Evolutionary conservation across 2,329 filamentous ascomycete genomes (phyloP).

Genomic region (Aspergillus sp.): DNA sequence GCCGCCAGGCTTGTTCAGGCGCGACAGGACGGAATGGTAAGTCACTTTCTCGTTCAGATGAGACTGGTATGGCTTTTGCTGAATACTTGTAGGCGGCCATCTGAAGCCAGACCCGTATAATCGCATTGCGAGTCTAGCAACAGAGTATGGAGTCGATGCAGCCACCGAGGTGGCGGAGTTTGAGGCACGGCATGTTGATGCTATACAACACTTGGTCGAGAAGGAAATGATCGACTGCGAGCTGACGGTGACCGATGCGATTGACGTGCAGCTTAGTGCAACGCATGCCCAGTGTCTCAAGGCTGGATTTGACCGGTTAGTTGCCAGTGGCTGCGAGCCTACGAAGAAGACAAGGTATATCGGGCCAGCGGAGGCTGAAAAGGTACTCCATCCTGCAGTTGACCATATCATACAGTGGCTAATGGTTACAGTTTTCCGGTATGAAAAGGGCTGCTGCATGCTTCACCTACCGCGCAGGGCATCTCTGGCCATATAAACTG

Average conservation of each 20-base stretch:
- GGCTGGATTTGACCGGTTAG: conserved; percentile 22
- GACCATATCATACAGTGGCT: background rate
- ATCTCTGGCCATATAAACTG: conserved; percentile 71
- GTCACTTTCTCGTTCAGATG: background rate
- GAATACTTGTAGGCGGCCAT: conserved; percentile 34
- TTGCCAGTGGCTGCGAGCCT: conserved; percentile 21
- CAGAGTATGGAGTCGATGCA: conserved; percentile 35
- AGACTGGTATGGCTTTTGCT: background rate
- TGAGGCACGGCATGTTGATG: conserved; percentile 41
- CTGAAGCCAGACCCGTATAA: conserved; percentile 45
- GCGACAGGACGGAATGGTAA: conserved; percentile 45
- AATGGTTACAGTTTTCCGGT: conserved; percentile 29
- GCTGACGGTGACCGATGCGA: conserved; percentile 37
- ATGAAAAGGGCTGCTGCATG: conserved; percentile 39
- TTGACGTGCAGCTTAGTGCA: conserved; percentile 40
- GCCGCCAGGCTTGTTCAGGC: conserved; percentile 42
- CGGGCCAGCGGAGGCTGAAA: conserved; percentile 26
- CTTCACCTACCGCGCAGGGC: conserved; percentile 33
- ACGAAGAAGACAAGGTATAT: conserved; percentile 25
- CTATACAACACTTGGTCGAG: conserved; percentile 41
- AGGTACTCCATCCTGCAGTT: conserved; percentile 10
- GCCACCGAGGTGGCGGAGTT: conserved; percentile 42
- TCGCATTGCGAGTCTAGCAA: conserved; percentile 32
- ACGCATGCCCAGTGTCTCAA: conserved; percentile 32
- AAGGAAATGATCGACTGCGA: conserved; percentile 47